Percentiles rank a stretch among this genome's conserved stretches.
Evolutionary conservation across 495 filamentous ascomycete genomes (phyloP).

Genomic region (Trichocladium uniseriatum): DNA sequence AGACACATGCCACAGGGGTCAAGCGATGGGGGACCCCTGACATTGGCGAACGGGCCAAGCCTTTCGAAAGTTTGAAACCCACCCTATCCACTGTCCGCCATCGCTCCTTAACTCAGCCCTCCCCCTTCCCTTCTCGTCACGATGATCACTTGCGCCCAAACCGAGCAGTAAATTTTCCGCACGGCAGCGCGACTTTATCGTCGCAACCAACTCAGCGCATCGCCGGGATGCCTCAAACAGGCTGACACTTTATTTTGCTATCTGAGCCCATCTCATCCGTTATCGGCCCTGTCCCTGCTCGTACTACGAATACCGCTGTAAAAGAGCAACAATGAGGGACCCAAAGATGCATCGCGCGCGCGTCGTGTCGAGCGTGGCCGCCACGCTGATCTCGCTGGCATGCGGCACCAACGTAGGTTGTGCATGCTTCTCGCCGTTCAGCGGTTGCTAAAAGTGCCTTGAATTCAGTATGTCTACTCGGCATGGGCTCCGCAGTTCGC

Average conservation of each 20-base stretch:
- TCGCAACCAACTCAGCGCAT: not conserved
- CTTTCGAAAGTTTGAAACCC: too few species aligned
- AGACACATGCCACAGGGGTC: too few species aligned
- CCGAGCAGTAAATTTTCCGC: too few species aligned
- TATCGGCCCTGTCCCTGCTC: not conserved
- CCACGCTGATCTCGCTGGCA: slow-evolving; percentile 74
- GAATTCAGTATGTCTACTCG: slow-evolving; percentile 83
- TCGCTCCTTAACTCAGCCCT: too few species aligned
- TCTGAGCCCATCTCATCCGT: not conserved
- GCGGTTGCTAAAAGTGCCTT: not conserved
- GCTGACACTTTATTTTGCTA: not conserved
- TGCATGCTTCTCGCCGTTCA: not conserved
- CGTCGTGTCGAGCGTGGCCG: slow-evolving; percentile 72
- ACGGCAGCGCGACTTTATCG: not conserved
- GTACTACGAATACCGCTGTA: too few species aligned
- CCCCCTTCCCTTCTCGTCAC: too few species aligned
- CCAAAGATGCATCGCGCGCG: slow-evolving; percentile 44
- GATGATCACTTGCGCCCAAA: too few species aligned
- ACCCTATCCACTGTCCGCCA: too few species aligned
- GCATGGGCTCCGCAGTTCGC: slow-evolving; percentile 97
- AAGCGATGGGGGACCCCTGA: too few species aligned
- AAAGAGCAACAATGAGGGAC: slow-evolving; percentile 21
- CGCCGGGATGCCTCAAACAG: slow-evolving; percentile 11
- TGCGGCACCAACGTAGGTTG: slow-evolving; percentile 78
- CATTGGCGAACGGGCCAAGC: too few species aligned